A percentile compares a stretch with the other conserved stretches of the same genome.
Evolutionary conservation across 768 basidiomycete genomes (phyloP).

Genomic region (Glaciozyma martinii): DNA sequence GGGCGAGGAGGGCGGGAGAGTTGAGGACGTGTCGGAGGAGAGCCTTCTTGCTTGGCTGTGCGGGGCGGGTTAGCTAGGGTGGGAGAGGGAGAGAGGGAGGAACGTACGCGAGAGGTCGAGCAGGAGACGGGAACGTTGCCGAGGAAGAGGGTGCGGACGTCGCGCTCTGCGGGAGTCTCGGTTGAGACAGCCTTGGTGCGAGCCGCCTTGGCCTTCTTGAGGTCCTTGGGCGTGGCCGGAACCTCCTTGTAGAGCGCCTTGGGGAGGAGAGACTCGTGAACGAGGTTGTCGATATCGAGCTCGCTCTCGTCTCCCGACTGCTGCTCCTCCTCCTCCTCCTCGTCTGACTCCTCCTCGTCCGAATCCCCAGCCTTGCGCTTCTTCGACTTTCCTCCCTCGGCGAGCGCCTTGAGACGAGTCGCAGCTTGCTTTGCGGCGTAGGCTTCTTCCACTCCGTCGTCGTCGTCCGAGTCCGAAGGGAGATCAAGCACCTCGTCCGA

Average conservation of each 20-base stretch:
- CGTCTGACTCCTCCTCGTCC: constrained; percentile 23
- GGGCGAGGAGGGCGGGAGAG: constrained; percentile 50
- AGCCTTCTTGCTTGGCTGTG: constrained; percentile 63
- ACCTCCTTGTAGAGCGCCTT: constrained; percentile 2
- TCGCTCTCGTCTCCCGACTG: constrained; percentile 37
- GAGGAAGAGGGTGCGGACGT: constrained; percentile 80
- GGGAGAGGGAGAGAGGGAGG: neutral
- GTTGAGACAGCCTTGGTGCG: constrained; percentile 25
- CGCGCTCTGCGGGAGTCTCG: constrained; percentile 64
- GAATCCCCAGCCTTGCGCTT: constrained; percentile 17
- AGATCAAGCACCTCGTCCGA: constrained; percentile 23
- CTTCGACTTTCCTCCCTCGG: constrained; percentile 39
- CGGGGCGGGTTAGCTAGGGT: neutral
- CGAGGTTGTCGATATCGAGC: constrained; percentile 26
- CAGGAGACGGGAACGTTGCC: constrained; percentile 76
- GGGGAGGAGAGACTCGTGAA: constrained; percentile 10
- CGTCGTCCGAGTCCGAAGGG: constrained; percentile 14
- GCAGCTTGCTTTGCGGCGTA: constrained; percentile 23
- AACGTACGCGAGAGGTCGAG: constrained; percentile 61
- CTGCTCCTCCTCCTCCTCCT: constrained; percentile 29
- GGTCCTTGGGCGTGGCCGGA: constrained; percentile 26
- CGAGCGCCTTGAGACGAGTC: constrained; percentile 20
- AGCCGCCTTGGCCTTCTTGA: constrained; percentile 33
- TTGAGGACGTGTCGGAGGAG: constrained; percentile 64
- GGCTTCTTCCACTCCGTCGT: constrained; percentile 29